Evolutionary conservation across 805 yeast genomes (phyloP).

Genomic region (Metschnikowia amazonensis): DNA sequence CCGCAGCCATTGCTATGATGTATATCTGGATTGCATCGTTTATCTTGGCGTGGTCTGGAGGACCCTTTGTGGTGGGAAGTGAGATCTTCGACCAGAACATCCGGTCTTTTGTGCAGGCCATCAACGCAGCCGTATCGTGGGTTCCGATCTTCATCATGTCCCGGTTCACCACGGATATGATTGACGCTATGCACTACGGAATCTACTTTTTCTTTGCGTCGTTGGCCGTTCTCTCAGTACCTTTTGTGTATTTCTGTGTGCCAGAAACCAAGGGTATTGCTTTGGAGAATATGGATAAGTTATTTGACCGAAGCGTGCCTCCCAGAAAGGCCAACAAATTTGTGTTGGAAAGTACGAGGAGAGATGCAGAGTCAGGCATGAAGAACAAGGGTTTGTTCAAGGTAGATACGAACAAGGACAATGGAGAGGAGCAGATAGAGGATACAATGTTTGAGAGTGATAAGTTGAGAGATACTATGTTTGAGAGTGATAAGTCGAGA

Average conservation of each 20-base stretch:
- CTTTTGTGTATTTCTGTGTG: conserved; percentile 35
- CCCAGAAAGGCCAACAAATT: conserved; percentile 22
- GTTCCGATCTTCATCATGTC: conserved; percentile 38
- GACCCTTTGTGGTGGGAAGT: conserved; percentile 39
- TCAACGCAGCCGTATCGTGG: conserved; percentile 40
- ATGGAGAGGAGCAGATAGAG: conserved; percentile 20
- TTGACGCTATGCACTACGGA: conserved; percentile 33
- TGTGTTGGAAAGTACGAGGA: conserved; percentile 19
- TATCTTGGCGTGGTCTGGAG: conserved; percentile 39
- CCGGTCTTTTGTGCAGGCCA: conserved; percentile 38
- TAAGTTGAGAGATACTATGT: conserved; percentile 6
- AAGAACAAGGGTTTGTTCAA: conserved; percentile 18
- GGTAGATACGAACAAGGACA: conserved; percentile 21
- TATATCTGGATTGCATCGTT: conserved; percentile 41
- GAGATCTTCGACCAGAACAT: conserved; percentile 41
- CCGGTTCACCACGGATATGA: conserved; percentile 33
- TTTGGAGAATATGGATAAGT: conserved; percentile 29
- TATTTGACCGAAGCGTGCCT: conserved; percentile 22
- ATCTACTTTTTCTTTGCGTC: conserved; percentile 37
- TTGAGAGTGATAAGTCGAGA: background rate
- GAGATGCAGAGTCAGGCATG: conserved; percentile 16
- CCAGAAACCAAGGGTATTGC: conserved; percentile 40
- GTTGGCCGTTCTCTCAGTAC: conserved; percentile 31
- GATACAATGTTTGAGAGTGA: conserved; percentile 7
- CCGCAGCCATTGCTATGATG: conserved; percentile 39